Percentiles rank a stretch among this genome's conserved stretches.
Conservation (phyloP, 176 grass and related monocot genomes). For the Urochloa ruziziensis region DNA sequence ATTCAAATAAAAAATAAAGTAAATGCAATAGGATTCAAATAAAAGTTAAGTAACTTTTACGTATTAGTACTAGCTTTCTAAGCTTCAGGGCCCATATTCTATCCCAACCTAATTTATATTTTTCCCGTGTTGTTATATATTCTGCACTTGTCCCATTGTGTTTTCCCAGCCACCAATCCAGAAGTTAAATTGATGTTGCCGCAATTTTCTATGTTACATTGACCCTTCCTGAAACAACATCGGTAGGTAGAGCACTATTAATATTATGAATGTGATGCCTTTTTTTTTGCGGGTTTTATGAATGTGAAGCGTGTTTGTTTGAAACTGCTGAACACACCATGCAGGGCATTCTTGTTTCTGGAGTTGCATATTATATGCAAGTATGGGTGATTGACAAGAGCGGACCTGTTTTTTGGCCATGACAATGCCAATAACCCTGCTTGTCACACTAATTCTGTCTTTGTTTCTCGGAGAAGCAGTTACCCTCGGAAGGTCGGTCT, state of each 20-base stretch:
- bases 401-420: conserved; percentile 55
- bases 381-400: conserved; percentile 54
- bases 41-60: too few species aligned
- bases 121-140: not conserved
- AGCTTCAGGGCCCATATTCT: not conserved
- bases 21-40: too few species aligned
- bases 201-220: not conserved
- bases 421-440: conserved; percentile 45
- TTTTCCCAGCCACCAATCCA: not conserved
- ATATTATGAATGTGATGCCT: not conserved
- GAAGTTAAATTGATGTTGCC: not conserved
- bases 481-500: conserved; percentile 44
- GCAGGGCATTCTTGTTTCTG: conserved; percentile 40
- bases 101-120: not conserved
- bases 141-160: not conserved
- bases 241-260: not conserved
- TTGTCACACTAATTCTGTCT: conserved; percentile 40
- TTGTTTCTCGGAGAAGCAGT: conserved; percentile 43
- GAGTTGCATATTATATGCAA: conserved; percentile 49
- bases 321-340: not conserved
- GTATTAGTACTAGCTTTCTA: not conserved
- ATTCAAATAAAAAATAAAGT: not conserved
- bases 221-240: not conserved
- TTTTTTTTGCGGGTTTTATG: not conserved
- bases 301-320: not conserved